Conservation (phyloP, 1,284 basidiomycete genomes). For the Malassezia sp. region DNA sequence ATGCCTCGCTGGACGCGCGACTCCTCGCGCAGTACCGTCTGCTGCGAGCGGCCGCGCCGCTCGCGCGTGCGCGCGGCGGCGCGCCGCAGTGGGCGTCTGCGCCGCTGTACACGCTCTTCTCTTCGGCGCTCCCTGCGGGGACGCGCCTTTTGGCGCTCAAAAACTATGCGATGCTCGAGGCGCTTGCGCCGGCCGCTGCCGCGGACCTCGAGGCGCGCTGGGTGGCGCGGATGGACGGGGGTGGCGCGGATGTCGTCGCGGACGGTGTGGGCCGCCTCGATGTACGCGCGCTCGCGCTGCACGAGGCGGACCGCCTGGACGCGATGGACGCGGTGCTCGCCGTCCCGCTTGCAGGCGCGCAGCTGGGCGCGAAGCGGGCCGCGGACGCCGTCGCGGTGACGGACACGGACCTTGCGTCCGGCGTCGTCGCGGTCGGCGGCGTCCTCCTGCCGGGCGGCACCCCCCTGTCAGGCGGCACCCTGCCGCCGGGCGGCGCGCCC, state of each 20-base stretch:
- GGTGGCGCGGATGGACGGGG: too few species aligned
- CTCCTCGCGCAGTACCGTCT: constrained; percentile 20
- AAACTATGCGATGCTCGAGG: constrained; percentile 21
- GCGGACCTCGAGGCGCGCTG: constrained; percentile 22
- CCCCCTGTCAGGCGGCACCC: too few species aligned
- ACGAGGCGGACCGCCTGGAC: constrained; percentile 4
- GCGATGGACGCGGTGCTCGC: constrained; percentile 2
- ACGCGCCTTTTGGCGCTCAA: constrained; percentile 26
- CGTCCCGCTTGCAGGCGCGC: too few species aligned
- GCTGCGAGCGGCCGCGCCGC: constrained; percentile 10
- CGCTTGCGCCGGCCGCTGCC: constrained; percentile 18
- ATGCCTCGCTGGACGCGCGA: too few species aligned
- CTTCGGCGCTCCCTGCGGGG: constrained; percentile 3
- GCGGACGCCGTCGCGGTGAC: background rate
- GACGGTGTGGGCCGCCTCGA: background rate
- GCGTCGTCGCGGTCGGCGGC: constrained; percentile 21
- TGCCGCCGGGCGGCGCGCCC: background rate
- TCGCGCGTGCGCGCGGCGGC: too few species aligned
- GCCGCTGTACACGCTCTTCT: constrained; percentile 18
- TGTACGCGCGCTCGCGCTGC: constrained; percentile 9
- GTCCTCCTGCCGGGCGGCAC: constrained; percentile 20
- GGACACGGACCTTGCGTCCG: background rate
- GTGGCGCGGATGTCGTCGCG: constrained; percentile 9
- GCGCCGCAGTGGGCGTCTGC: constrained; percentile 3
- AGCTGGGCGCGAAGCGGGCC: background rate